Percentiles rank a stretch among this genome's conserved stretches.
Conservation (phyloP, 495 filamentous ascomycete genomes). For the Hypoxylon intermedium region DNA sequence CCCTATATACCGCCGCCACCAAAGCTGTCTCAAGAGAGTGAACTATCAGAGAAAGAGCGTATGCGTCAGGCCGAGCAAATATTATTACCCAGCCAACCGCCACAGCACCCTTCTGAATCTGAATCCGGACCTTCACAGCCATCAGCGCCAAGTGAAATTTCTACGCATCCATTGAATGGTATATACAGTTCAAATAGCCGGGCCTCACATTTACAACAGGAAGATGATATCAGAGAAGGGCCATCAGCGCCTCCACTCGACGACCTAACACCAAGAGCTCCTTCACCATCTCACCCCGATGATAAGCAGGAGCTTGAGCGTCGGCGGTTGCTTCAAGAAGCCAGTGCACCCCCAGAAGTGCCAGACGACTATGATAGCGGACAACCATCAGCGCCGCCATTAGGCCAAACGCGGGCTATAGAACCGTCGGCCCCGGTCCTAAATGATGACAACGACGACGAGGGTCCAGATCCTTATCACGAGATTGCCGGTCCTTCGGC, state of each 20-base stretch:
- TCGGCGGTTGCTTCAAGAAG: conserved; percentile 71
- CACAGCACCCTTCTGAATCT: conserved; percentile 44
- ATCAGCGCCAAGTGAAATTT: conserved; percentile 32
- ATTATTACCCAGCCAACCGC: conserved; percentile 74
- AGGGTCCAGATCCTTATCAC: conserved; percentile 43
- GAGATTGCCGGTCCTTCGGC: conserved; percentile 32
- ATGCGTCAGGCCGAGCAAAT: conserved; percentile 70
- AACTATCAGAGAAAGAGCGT: conserved; percentile 72
- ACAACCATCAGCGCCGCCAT: conserved; percentile 27
- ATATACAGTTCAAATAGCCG: conserved; percentile 47
- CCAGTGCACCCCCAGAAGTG: conserved; percentile 69
- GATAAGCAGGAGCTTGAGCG: conserved; percentile 90
- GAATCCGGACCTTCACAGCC: conserved; percentile 59
- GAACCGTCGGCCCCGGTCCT: conserved; percentile 72
- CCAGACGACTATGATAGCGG: conserved; percentile 55
- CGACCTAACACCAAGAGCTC: conserved; percentile 47
- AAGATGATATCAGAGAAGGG: conserved; percentile 19
- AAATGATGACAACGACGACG: conserved; percentile 67
- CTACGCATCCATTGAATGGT: conserved; percentile 36
- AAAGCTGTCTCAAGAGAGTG: conserved; percentile 58
- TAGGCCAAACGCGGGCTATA: conserved; percentile 12
- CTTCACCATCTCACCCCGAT: conserved; percentile 57
- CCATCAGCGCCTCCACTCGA: conserved; percentile 57
- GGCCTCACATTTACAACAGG: conserved; percentile 1
- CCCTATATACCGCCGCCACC: conserved; percentile 63